Percentiles rank a stretch among this genome's conserved stretches.
Conservation (phyloP, 331 rosid genomes). For the Malus hybrid region DNA sequence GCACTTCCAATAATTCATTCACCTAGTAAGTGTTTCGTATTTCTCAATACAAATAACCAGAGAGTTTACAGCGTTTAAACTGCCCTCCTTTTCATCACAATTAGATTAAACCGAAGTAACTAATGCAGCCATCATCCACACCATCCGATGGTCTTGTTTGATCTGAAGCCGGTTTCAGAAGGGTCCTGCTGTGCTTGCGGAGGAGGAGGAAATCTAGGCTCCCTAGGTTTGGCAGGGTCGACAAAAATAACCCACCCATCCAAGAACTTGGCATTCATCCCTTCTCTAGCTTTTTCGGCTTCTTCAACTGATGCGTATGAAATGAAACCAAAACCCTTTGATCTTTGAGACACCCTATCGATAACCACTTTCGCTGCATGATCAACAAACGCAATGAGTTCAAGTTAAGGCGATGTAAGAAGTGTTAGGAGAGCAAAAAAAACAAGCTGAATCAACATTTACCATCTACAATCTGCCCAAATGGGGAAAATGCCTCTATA, state of each 20-base stretch:
- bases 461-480: slow-evolving; percentile 74
- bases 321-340: slow-evolving; percentile 84
- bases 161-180: slow-evolving; percentile 60
- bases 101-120: slow-evolving; percentile 5
- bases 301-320: slow-evolving; percentile 55
- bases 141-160: slow-evolving; percentile 89
- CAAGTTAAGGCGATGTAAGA: not conserved
- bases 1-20: not conserved
- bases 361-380: slow-evolving; percentile 68
- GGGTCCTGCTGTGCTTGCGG: slow-evolving; percentile 43
- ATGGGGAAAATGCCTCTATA: slow-evolving; percentile 66
- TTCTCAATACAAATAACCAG: not conserved
- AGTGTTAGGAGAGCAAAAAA: not conserved
- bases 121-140: slow-evolving; percentile 47
- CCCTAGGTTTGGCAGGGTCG: slow-evolving; percentile 89
- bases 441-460: not conserved
- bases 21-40: not conserved
- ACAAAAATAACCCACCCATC: slow-evolving; percentile 98
- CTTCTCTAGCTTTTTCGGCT: slow-evolving; percentile 78
- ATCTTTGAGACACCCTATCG: slow-evolving; percentile 76
- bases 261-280: slow-evolving; percentile 80
- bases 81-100: slow-evolving; percentile 1
- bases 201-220: slow-evolving; percentile 48
- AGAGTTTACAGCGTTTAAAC: slow-evolving; percentile 2
- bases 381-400: slow-evolving; percentile 15